These are phyloP conservation scores for Sugiyamaella valdiviana DNA, from an alignment of 805 yeast species.

Conservation along the genomic window DNA sequence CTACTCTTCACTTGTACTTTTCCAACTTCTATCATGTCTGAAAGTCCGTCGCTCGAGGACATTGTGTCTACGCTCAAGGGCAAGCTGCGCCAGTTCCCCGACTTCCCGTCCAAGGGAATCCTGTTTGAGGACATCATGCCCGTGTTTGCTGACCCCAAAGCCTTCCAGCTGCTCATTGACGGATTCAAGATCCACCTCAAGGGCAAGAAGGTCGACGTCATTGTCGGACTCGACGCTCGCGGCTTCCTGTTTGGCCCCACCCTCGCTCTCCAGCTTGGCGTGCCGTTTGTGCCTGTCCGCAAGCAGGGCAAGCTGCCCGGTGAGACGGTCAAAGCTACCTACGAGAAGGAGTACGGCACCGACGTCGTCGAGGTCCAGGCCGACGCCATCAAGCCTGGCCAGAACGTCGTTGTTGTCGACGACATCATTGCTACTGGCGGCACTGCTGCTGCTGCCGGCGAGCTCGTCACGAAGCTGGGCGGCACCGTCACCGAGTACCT, in stretches of 20 bases:
- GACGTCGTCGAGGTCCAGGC: slow-evolving; percentile 87
- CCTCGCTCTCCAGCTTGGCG: slow-evolving; percentile 78
- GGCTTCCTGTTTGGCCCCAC: slow-evolving; percentile 97
- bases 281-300: slow-evolving; percentile 93
- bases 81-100: slow-evolving; percentile 63
- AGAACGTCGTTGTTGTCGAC: slow-evolving; percentile 82
- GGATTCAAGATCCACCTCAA: slow-evolving; percentile 76
- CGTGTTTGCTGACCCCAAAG: slow-evolving; percentile 72
- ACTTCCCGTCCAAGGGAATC: slow-evolving; percentile 90
- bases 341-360: slow-evolving; percentile 84
- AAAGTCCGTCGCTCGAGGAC: not conserved
- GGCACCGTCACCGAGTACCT: slow-evolving; percentile 74
- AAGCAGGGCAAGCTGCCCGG: slow-evolving; percentile 96
- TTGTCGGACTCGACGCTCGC: slow-evolving; percentile 93
- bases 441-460: slow-evolving; percentile 90
- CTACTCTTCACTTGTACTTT: not conserved
- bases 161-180: slow-evolving; percentile 72
- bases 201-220: slow-evolving; percentile 57
- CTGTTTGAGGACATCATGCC: slow-evolving; percentile 96
- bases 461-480: slow-evolving; percentile 59
- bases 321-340: slow-evolving; percentile 60
- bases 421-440: slow-evolving; percentile 99
- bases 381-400: slow-evolving; percentile 70
- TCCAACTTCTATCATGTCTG: not conserved
- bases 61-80: slow-evolving; percentile 20